Conservation (phyloP, 129 eudicot genomes). For the Flaveria brownii region DNA sequence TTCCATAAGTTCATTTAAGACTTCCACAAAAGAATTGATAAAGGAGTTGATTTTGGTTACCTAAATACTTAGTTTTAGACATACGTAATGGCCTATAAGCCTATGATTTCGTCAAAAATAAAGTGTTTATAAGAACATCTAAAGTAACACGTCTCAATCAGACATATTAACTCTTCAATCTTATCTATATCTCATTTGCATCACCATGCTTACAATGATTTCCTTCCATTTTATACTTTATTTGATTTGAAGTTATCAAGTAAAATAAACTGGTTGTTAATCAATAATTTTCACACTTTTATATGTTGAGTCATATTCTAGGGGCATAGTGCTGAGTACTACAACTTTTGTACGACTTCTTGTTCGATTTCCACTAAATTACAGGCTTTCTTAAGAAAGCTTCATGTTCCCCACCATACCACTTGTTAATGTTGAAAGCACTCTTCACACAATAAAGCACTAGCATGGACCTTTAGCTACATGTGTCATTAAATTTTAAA, state of each 20-base stretch:
- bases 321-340: conserved; percentile 23
- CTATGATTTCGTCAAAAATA: neutral
- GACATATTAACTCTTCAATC: neutral
- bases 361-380: conserved; percentile 21
- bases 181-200: neutral
- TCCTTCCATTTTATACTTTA: neutral
- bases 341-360: conserved; percentile 30
- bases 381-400: conserved; percentile 25
- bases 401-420: conserved; percentile 26
- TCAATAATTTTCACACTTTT: conserved; percentile 4
- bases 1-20: neutral
- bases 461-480: conserved; percentile 31
- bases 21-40: neutral
- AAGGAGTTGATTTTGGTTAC: neutral
- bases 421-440: conserved; percentile 35
- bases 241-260: neutral
- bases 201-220: conserved; percentile 11
- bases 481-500: conserved; percentile 18
- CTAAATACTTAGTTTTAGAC: neutral
- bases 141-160: neutral
- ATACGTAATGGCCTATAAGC: neutral
- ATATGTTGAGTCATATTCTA: conserved; percentile 24
- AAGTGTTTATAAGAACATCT: neutral
- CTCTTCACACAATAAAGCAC: conserved; percentile 32
- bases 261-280: neutral